Evolutionary conservation across 1,284 basidiomycete genomes (phyloP).

Genomic region (Leccinum ponderosum): DNA sequence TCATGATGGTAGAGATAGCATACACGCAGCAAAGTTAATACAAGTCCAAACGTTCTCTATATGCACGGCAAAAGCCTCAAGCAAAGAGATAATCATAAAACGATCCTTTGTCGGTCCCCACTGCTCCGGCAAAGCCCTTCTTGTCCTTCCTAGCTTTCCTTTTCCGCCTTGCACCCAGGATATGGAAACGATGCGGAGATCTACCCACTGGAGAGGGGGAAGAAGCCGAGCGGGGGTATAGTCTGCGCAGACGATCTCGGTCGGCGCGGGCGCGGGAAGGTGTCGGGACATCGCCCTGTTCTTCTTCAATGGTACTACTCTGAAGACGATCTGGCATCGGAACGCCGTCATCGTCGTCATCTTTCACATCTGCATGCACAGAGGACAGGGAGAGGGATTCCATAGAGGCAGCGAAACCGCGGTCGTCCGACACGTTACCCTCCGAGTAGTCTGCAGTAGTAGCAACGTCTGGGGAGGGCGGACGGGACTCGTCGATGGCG

Average conservation of each 20-base stretch:
- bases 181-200: constrained; percentile 20
- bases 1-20: neutral
- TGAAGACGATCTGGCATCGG: constrained; percentile 5
- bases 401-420: constrained; percentile 33
- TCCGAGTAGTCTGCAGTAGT: constrained; percentile 9
- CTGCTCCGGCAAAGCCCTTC: constrained; percentile 18
- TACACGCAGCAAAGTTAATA: neutral
- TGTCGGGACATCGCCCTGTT: neutral
- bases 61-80: constrained; percentile 19
- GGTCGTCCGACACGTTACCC: too few species aligned
- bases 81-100: constrained; percentile 46
- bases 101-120: constrained; percentile 8
- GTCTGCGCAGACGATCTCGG: constrained; percentile 14
- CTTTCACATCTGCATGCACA: neutral
- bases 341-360: neutral
- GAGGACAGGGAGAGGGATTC: constrained; percentile 33
- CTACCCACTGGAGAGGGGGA: constrained; percentile 42
- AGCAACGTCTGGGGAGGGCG: too few species aligned
- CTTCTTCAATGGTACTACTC: neutral
- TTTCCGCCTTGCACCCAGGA: constrained; percentile 8
- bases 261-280: constrained; percentile 19
- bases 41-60: neutral
- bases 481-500: constrained; percentile 30
- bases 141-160: constrained; percentile 18
- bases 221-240: constrained; percentile 37